Evolutionary conservation across 1,284 basidiomycete genomes (phyloP).

Genomic region (Boletus semigastroideus): DNA sequence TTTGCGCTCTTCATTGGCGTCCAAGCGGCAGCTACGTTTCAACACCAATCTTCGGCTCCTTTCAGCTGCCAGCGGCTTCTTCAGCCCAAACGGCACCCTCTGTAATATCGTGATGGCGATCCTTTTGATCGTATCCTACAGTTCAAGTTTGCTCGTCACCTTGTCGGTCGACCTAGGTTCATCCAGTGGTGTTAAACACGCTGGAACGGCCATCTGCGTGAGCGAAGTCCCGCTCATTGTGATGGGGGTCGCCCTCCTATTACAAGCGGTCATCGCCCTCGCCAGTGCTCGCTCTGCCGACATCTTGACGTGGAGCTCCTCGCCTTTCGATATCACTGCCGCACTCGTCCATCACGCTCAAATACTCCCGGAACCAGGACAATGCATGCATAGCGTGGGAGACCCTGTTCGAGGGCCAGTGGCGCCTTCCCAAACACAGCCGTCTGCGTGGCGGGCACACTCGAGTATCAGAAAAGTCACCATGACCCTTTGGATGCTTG

Average conservation of each 20-base stretch:
- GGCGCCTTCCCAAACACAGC: conserved; percentile 19
- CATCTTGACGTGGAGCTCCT: conserved; percentile 34
- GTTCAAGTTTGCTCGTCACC: conserved; percentile 25
- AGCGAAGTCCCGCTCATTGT: conserved; percentile 31
- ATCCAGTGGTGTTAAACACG: conserved; percentile 12
- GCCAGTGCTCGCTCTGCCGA: conserved; percentile 16
- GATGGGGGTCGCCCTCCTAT: conserved; percentile 20
- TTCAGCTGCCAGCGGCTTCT: conserved; percentile 16
- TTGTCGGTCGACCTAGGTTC: conserved; percentile 18
- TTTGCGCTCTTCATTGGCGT: conserved; percentile 29
- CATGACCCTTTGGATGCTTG: conserved; percentile 24
- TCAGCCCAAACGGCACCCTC: conserved; percentile 24
- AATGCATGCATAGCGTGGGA: conserved; percentile 25
- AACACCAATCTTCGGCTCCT: conserved; percentile 35
- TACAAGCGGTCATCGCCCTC: conserved; percentile 28
- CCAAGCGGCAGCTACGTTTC: conserved; percentile 27
- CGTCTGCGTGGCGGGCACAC: conserved; percentile 31
- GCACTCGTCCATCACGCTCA: conserved; percentile 31
- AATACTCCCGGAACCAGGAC: conserved; percentile 14
- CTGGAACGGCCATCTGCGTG: conserved; percentile 18
- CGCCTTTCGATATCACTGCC: conserved; percentile 33
- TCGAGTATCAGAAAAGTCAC: conserved; percentile 19
- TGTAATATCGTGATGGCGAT: conserved; percentile 27
- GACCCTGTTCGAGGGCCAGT: conserved; percentile 12
- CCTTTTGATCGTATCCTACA: conserved; percentile 31